These are phyloP conservation scores for Vanrija sp. DNA, from an alignment of 1,284 basidiomycete genomes.

Conservation along the genomic window DNA sequence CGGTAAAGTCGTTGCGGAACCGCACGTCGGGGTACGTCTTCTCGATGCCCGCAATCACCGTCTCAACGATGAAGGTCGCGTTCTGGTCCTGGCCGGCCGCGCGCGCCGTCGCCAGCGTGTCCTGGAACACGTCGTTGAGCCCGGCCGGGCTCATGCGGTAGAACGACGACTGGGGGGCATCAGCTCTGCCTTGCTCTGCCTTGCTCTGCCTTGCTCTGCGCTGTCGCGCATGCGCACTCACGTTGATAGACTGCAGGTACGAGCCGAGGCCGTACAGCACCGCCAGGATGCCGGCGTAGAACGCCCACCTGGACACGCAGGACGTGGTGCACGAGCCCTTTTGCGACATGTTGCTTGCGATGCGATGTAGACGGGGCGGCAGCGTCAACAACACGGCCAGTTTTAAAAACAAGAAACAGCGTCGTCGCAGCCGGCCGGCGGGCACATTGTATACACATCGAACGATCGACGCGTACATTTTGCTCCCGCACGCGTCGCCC, in stretches of 20 bases:
- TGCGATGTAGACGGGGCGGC: neutral
- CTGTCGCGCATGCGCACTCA: too few relatives aligned
- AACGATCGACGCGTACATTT: too few relatives aligned
- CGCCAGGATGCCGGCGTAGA: slow-evolving; percentile 22
- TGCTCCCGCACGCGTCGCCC: too few relatives aligned
- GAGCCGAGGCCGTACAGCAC: slow-evolving; percentile 26
- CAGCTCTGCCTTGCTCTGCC: too few relatives aligned
- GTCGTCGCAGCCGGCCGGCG: too few relatives aligned
- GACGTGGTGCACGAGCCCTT: neutral
- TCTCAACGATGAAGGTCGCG: slow-evolving; percentile 54
- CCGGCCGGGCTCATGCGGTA: slow-evolving; percentile 68
- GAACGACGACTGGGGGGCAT: slow-evolving; percentile 52
- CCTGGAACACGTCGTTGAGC: slow-evolving; percentile 64
- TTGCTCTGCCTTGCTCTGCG: too few relatives aligned
- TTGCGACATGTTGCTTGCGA: too few relatives aligned
- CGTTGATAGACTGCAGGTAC: slow-evolving; percentile 30
- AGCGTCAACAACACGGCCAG: neutral
- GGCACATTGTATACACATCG: too few relatives aligned
- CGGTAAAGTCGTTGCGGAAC: slow-evolving; percentile 59
- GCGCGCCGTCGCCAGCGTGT: slow-evolving; percentile 60
- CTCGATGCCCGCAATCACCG: slow-evolving; percentile 72
- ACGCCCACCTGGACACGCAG: slow-evolving; percentile 13
- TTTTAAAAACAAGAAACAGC: too few relatives aligned
- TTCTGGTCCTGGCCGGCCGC: slow-evolving; percentile 41
- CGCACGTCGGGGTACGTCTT: slow-evolving; percentile 59